Percentiles rank a stretch among this genome's conserved stretches.
Conservation (phyloP, 1,139 yeast species). For the Geotrichum aggregatum region DNA sequence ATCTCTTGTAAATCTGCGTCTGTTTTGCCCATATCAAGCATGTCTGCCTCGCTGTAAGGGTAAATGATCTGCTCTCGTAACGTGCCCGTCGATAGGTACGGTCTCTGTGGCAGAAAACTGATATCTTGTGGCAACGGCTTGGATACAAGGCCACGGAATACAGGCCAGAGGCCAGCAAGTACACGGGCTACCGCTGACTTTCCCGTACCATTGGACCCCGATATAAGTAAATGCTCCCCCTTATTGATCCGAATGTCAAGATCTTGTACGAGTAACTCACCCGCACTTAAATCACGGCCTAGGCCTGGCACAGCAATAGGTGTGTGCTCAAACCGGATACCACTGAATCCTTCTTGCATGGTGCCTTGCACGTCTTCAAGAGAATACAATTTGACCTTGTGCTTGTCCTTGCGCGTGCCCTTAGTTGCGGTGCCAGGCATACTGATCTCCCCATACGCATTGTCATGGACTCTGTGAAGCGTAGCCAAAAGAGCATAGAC, state of each 20-base stretch:
- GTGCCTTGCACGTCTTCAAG: conserved; percentile 68
- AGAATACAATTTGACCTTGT: conserved; percentile 28
- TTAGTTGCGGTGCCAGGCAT: conserved; percentile 9
- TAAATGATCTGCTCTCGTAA: conserved; percentile 84
- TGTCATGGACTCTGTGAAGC: conserved; percentile 77
- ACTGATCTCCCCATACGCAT: conserved; percentile 30
- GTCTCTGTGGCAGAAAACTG: conserved; percentile 74
- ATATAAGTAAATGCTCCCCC: conserved; percentile 68
- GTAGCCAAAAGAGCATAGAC: conserved; percentile 71
- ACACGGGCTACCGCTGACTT: conserved; percentile 83
- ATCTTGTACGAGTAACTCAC: conserved; percentile 52
- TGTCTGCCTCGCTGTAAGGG: conserved; percentile 74
- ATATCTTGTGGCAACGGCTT: conserved; percentile 73
- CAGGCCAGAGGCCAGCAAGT: conserved; percentile 89
- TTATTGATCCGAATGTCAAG: conserved; percentile 61
- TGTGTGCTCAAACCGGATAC: conserved; percentile 75
- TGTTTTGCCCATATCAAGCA: conserved; percentile 64
- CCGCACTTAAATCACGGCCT: conserved; percentile 36
- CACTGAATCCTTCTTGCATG: conserved; percentile 71
- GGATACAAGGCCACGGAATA: conserved; percentile 74
- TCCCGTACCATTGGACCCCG: conserved; percentile 89
- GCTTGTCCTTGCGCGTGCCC: conserved; percentile 1
- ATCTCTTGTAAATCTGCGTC: conserved; percentile 69
- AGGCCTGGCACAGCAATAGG: conserved; percentile 72
- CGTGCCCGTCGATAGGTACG: conserved; percentile 74